Conservation (phyloP, 75 land plant species). For the Azolla pinnata region DNA sequence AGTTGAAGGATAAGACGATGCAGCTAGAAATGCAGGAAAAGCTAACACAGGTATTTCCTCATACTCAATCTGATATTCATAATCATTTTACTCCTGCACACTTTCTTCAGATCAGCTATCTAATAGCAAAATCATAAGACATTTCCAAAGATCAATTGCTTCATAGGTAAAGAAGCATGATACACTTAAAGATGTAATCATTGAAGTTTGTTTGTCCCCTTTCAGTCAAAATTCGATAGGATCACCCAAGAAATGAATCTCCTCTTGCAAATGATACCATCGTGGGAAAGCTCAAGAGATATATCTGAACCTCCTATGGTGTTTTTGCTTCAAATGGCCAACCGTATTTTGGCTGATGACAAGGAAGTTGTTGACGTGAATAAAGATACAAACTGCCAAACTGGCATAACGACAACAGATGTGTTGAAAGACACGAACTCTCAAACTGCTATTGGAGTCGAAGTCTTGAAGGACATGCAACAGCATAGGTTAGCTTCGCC, state of each 20-base stretch:
- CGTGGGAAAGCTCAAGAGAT: slow-evolving; percentile 23
- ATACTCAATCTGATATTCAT: no score
- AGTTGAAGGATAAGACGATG: slow-evolving; percentile 18
- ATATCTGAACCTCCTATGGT: slow-evolving; percentile 7
- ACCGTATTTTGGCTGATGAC: slow-evolving; percentile 16
- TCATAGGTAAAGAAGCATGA: no score
- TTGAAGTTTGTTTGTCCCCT: slow-evolving; percentile 1
- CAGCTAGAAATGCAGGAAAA: slow-evolving; percentile 12
- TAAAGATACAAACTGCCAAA: background rate
- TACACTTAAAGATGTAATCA: background rate
- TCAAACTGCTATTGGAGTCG: background rate
- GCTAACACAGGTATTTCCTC: slow-evolving; percentile 15
- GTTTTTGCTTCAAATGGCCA: slow-evolving; percentile 19
- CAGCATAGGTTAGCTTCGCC: no score
- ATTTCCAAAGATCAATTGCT: no score
- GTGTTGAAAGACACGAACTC: no score
- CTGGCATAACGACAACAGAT: no score
- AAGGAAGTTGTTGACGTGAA: slow-evolving; percentile 9
- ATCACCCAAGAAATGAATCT: slow-evolving; percentile 22
- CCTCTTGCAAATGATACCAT: slow-evolving; percentile 24
- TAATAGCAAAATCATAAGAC: no score
- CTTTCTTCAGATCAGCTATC: no score
- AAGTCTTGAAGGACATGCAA: background rate
- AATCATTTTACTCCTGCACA: no score
- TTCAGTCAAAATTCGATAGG: slow-evolving; percentile 18